phyloP scores from a whole-genome alignment of 768 basidiomycete species.

The Rossbeevera mucosa region DNA sequence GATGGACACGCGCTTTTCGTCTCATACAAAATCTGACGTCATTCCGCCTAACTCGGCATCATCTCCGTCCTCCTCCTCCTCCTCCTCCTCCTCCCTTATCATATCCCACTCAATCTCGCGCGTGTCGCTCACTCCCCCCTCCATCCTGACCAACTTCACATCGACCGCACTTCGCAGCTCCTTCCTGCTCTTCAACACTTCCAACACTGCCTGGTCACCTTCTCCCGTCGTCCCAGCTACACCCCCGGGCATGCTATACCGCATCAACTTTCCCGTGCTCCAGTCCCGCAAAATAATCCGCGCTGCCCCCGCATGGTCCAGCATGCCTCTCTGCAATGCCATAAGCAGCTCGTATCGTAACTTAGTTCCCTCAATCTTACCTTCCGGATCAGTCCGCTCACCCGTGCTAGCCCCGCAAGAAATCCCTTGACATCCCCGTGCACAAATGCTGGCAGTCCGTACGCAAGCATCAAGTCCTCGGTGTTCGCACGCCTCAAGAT shows the following conservation, averaged over 20 bases:
- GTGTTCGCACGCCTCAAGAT: constrained; percentile 63
- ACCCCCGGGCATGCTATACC: constrained; percentile 59
- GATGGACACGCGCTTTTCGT: constrained; percentile 23
- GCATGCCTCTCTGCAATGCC: constrained; percentile 54
- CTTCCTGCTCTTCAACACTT: constrained; percentile 48
- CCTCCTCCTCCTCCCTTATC: constrained; percentile 36
- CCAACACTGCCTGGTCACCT: constrained; percentile 49
- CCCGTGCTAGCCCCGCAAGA: constrained; percentile 71
- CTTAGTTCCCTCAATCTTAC: constrained; percentile 33
- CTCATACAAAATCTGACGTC: constrained; percentile 23
- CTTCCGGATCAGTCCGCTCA: constrained; percentile 73
- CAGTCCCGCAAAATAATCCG: constrained; percentile 83
- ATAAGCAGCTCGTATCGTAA: constrained; percentile 5
- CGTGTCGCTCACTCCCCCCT: constrained; percentile 35
- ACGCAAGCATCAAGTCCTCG: constrained; percentile 88
- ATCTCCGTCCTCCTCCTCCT: constrained; percentile 34
- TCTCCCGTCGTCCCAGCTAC: constrained; percentile 11
- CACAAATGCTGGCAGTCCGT: constrained; percentile 76
- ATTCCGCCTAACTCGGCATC: constrained; percentile 21
- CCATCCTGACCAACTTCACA: constrained; percentile 56
- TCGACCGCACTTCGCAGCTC: constrained; percentile 55
- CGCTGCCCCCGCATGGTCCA: constrained; percentile 71
- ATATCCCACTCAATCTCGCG: constrained; percentile 40
- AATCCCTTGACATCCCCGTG: constrained; percentile 66
- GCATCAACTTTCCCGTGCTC: constrained; percentile 66